phyloP scores from a whole-genome alignment of 1,284 basidiomycete genomes.

The Sanghuangporus weigelae region DNA sequence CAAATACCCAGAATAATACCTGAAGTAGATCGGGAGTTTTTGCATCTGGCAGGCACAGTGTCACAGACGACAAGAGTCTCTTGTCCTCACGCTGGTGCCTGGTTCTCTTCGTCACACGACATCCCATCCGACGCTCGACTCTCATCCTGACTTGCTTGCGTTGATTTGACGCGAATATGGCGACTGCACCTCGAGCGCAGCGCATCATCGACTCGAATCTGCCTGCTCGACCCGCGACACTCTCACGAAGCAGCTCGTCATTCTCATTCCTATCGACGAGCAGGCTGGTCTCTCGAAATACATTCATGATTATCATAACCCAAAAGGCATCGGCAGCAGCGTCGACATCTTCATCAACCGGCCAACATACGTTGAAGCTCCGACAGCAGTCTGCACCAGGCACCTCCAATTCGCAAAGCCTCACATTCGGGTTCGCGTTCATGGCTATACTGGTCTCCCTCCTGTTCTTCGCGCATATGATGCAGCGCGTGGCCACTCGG shows the following conservation, averaged over 20 bases:
- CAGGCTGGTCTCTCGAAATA: not conserved
- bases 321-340: not conserved
- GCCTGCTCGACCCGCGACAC: not conserved
- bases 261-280: not conserved
- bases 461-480: not conserved
- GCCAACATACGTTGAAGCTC: not conserved
- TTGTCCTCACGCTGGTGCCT: not conserved
- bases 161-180: not conserved
- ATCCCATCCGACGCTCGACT: not conserved
- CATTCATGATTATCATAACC: not conserved
- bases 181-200: not conserved
- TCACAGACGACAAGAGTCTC: not conserved
- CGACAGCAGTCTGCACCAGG: not conserved
- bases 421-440: slow-evolving; percentile 12
- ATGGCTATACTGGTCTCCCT: slow-evolving; percentile 2
- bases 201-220: not conserved
- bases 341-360: not conserved
- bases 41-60: no score
- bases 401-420: not conserved
- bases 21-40: no score
- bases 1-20: no score
- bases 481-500: not conserved
- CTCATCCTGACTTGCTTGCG: not conserved
- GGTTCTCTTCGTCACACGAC: not conserved
- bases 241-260: not conserved